Evolutionary conservation across 1,284 basidiomycete genomes (phyloP), one percentile per base, ranked within the genome.

Genomic region (Ganoderma multipileum): DNA sequence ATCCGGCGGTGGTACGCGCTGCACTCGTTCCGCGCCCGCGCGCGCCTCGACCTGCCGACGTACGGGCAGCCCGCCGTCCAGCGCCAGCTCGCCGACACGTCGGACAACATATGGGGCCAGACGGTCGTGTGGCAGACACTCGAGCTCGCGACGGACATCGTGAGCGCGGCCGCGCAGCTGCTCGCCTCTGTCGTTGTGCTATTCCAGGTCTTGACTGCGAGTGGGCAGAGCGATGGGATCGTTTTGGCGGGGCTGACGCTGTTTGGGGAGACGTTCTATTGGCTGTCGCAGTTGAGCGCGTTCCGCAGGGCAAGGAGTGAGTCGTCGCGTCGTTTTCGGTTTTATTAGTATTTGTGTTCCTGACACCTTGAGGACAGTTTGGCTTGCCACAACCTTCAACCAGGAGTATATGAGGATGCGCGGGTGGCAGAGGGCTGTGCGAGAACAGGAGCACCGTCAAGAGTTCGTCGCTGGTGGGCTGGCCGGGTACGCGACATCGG

Each of bases 401-500:
- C 63, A 82, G 1, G 85, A 91, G 68, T 93, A 86, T 69, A 77
- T 92, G 47, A 83, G 83, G 38, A 85, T 89, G 76, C 84, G 90
- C 74, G 92, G 91, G 3, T 77, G 91, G 72, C 89, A 91, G 68
- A 81, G 82, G 60, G 76, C 88, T 28, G 84, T 90, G 3, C 81
- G 80, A 63, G 79, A 85, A 39, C 75, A 81, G 28, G 63, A 73
- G 16, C 89, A 94, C 74, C 85, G 92, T 23, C 89, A 94, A 73
- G 93, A 94, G 76, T 81, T 94, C 41, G 89, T 93, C 4, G 91
- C 91, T 0, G 87, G 89, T 5, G 87, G 87, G 44, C 80, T 94
- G 59, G 81, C 83, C 30, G 82, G 85, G 38, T 86, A 87, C 74
- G 78, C 92, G 58, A 81, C 83, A 6, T 73, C 81, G 54, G 38